Percentiles rank a stretch among this genome's conserved stretches.
These are phyloP conservation scores for Acacia confusa DNA, from an alignment of 306 rosid genomes.

Conservation along the genomic window DNA sequence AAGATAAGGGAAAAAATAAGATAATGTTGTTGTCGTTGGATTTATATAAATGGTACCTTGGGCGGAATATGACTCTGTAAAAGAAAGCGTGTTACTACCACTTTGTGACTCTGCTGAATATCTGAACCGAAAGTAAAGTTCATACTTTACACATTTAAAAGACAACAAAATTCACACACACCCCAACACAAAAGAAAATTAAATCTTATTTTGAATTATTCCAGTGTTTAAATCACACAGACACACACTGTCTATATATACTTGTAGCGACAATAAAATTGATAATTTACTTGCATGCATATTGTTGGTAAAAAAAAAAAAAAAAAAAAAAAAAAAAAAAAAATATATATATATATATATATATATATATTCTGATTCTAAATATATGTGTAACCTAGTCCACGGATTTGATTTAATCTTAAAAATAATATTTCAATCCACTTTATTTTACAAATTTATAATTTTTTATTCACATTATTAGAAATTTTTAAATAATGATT, in stretches of 20 bases:
- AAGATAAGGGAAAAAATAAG: not conserved
- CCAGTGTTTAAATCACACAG: not conserved
- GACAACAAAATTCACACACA: not conserved
- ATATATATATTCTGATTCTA: too few species aligned
- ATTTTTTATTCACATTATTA: too few species aligned
- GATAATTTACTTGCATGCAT: not conserved
- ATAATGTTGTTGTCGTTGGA: not conserved
- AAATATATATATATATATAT: too few species aligned
- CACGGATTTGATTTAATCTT: too few species aligned
- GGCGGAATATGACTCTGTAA: not conserved
- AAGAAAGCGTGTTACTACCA: not conserved
- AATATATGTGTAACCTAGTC: too few species aligned
- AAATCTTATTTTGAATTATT: not conserved
- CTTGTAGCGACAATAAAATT: not conserved
- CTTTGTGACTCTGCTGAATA: not conserved
- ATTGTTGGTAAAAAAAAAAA: not conserved
- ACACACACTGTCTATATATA: not conserved
- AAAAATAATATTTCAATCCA: too few species aligned
- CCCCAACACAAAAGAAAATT: too few species aligned
- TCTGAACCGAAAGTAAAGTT: not conserved
- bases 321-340: too few species aligned
- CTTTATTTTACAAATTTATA: too few species aligned
- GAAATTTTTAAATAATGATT: too few species aligned
- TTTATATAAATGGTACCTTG: not conserved
- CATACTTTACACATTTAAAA: not conserved